phyloP scores from a whole-genome alignment of 2,329 filamentous ascomycete species.

The Apiospora aurea region DNA sequence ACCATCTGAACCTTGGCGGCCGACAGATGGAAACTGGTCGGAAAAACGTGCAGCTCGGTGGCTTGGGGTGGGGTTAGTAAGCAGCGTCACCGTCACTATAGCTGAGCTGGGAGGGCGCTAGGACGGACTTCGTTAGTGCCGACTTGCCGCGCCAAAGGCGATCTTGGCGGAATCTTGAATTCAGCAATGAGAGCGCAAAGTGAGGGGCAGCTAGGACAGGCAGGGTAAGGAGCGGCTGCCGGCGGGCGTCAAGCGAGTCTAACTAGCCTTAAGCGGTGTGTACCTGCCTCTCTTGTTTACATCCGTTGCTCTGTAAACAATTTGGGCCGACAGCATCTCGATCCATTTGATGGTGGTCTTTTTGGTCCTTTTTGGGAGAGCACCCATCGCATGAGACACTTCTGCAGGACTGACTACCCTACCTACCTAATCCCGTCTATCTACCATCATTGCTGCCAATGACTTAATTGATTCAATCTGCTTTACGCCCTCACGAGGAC shows the following conservation, averaged over 20 bases:
- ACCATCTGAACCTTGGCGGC: slow-evolving; percentile 16
- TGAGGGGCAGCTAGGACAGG: slow-evolving; percentile 14
- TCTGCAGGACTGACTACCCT: not conserved
- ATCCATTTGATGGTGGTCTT: not conserved
- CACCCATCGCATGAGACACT: not conserved
- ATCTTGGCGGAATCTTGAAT: slow-evolving; percentile 2
- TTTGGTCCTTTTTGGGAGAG: not conserved
- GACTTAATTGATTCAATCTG: slow-evolving; percentile 9
- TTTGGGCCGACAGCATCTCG: slow-evolving; percentile 17
- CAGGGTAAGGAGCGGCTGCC: not conserved
- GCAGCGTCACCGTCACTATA: slow-evolving; percentile 4
- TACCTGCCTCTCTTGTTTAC: not conserved
- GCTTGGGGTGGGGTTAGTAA: slow-evolving; percentile 3
- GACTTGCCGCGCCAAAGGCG: not conserved
- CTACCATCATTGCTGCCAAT: not conserved
- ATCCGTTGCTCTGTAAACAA: slow-evolving; percentile 4
- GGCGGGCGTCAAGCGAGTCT: not conserved
- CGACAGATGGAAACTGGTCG: not conserved
- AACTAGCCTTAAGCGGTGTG: slow-evolving; percentile 17
- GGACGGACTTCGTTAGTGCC: not conserved
- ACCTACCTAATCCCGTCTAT: not conserved
- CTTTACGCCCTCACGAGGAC: slow-evolving; percentile 11
- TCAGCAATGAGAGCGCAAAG: not conserved
- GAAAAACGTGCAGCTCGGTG: slow-evolving; percentile 11
- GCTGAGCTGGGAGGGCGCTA: not conserved